Conservation (phyloP, 2,329 filamentous ascomycete genomes). For the Paraphoma sp. region DNA sequence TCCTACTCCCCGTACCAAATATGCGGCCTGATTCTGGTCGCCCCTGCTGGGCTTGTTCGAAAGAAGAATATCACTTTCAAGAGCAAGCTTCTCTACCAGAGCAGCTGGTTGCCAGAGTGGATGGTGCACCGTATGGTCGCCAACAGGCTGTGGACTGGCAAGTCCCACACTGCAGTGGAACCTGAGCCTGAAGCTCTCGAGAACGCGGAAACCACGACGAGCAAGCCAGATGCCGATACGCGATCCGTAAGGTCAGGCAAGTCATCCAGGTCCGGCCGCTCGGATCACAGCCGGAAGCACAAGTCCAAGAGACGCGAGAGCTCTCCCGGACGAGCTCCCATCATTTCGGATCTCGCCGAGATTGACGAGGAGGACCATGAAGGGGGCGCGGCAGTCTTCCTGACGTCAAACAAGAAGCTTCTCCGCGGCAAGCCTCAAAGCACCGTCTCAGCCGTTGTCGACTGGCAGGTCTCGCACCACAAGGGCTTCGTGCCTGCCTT, state of each 20-base stretch:
- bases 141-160: conserved; percentile 37
- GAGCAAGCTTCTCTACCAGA: conserved; percentile 68
- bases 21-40: conserved; percentile 74
- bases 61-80: conserved; percentile 65
- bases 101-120: conserved; percentile 65
- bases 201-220: conserved; percentile 18
- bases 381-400: conserved; percentile 27
- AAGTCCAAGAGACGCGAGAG: conserved; percentile 8
- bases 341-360: background rate
- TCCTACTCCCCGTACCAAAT: conserved; percentile 73
- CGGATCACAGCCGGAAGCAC: background rate
- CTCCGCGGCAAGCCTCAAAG: conserved; percentile 60
- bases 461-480: conserved; percentile 73
- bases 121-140: conserved; percentile 58
- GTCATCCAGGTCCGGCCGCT: background rate
- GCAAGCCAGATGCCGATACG: conserved; percentile 8
- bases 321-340: conserved; percentile 1
- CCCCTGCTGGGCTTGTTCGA: conserved; percentile 80
- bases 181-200: conserved; percentile 31
- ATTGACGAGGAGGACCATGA: conserved; percentile 8
- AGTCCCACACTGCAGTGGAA: conserved; percentile 25
- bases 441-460: conserved; percentile 67
- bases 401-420: conserved; percentile 45
- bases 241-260: conserved; percentile 5
- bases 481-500: conserved; percentile 73